Conservation (phyloP, 2,329 filamentous ascomycete species). For the Blastomyces gilchristii region DNA sequence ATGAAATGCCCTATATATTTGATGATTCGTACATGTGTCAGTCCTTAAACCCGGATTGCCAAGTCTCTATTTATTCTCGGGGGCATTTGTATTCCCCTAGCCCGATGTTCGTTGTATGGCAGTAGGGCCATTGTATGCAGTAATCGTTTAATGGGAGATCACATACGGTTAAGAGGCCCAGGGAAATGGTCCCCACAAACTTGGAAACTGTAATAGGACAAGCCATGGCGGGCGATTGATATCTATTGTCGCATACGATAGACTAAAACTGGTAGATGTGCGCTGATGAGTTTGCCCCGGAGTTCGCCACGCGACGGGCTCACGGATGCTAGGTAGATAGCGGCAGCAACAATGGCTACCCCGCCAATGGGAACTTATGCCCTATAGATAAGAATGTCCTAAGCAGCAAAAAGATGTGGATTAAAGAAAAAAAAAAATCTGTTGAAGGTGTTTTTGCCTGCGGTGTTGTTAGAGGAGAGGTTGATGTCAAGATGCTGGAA, state of each 20-base stretch:
- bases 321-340: background rate
- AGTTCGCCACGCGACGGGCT: slow-evolving; percentile 1
- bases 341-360: background rate
- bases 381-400: background rate
- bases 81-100: slow-evolving; percentile 5
- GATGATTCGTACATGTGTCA: slow-evolving; percentile 1
- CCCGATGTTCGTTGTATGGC: background rate
- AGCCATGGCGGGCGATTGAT: slow-evolving; percentile 42
- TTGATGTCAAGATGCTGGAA: slow-evolving; percentile 3
- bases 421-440: background rate
- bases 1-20: slow-evolving; percentile 70
- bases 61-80: background rate
- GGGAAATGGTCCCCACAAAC: slow-evolving; percentile 82
- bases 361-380: background rate
- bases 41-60: background rate
- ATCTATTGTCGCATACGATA: background rate
- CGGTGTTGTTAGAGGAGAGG: background rate
- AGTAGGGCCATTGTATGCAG: too few relatives aligned
- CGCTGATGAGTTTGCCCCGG: background rate
- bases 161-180: slow-evolving; percentile 79
- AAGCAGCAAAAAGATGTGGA: background rate
- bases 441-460: background rate
- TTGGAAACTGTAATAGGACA: slow-evolving; percentile 69
- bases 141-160: slow-evolving; percentile 5
- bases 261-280: background rate